Base-by-base conservation (phyloP, 805 yeast species). In the Metschnikowia borealis region DNA sequence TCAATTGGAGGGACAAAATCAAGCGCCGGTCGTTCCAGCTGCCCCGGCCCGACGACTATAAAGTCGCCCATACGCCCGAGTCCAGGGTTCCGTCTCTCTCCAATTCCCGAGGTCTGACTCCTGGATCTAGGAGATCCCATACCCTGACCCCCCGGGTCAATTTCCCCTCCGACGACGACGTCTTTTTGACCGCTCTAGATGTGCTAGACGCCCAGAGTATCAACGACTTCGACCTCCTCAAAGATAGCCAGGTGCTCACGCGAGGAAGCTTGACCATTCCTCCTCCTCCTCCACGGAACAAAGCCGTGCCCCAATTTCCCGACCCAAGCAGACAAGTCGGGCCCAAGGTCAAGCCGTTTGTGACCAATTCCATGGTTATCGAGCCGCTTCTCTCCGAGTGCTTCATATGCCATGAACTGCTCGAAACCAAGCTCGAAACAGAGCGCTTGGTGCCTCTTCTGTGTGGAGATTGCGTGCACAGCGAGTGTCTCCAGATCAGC, bases 391-490 rank as follows among this genome's bases (percentile, higher is more conserved):
- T 38, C 35, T 38, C 48, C 36, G 38, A 34, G 21, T 82, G 82
- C 52, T 74, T 74, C 47, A 69, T 83, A 14, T 84, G 89, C 60
- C 75, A 75, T 6, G 82, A 83, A 46, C 68, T 73, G 2, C 62
- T 82, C 4, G 69, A 71, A 15, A 70, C 74, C 29, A 77, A 75
- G 44, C 65, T 78, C 26, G 63, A 63, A 17, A 68, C 74, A 10
- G 84, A 76, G 56, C 70, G 67, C 41, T 62, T 81, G 1, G 63
- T 83, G 13, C 75, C 74, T 49, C 65, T 83, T 32, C 63, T 62
- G 37, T 84, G 89, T 64, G 78, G 75, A 1, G 87, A 83, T 60
- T 63, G 68, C 40, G 69, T 75, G 37, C 89, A 84, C 60, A 83
- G 80, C 46, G 80, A 81, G 49, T 84, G 89, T 60, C 68, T 82